Evolutionary conservation across 1,139 yeast genomes (phyloP), one percentile per base, ranked within the genome.

Genomic region (Protomyces lactucae-debilis): DNA sequence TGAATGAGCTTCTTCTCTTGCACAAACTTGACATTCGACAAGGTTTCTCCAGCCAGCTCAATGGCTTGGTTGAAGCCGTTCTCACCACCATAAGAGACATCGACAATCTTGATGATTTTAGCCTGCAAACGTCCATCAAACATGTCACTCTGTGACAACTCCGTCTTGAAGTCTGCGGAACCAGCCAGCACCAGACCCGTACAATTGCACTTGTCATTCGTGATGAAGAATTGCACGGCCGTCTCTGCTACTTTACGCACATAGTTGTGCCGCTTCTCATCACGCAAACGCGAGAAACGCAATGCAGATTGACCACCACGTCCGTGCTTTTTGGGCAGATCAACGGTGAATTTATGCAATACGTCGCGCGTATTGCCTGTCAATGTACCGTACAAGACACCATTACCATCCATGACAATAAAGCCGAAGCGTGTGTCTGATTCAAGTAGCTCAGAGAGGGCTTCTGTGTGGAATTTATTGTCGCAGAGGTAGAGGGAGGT

Each of bases 271-370:
- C 99, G 90, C 78, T 93, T 93, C 80, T 95, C 99, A 72, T 93
- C 99, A 84, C 99, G 88, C 77, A 93, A 83, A 82, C 99, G 92
- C 55, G 97, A 88, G 82, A 93, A 93, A 89, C 99, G 98, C 71
- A 93, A 76, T 56, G 99, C 99, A 68, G 99, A 93, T 81, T 93
- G 99, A 87, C 99, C 99, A 88, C 99, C 99, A 83, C 99, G 88
- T 73, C 99, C 99, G 82, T 93, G 99, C 88, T 93, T 93, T 81
- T 93, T 93, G 71, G 99, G 99, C 74, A 93, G 82, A 77, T 93
- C 99, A 67, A 93, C 99, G 2, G 97, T 87, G 79, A 93, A 93
- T 78, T 93, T 93, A 78, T 93, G 97, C 75, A 93, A 81, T 61
- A 93, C 88, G 70, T 95, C 97, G 81, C 99, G 86, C 61, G 96